Percentiles rank a stretch among this genome's conserved stretches.
phyloP scores from a whole-genome alignment of 73 alveolate species.

The Paramecium bursaria region DNA sequence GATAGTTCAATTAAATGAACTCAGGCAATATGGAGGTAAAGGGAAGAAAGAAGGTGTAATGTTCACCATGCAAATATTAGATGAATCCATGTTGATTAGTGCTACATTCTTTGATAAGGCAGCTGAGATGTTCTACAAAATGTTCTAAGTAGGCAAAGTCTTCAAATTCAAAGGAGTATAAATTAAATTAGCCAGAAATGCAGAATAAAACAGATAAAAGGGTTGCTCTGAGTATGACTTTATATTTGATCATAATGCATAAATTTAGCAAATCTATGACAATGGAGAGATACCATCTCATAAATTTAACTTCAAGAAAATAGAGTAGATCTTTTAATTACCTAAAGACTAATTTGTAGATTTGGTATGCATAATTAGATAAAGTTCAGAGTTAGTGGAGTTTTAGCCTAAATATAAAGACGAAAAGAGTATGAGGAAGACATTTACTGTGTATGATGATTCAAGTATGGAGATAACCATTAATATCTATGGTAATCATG shows the following conservation, averaged over 20 bases:
- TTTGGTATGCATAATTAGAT: not conserved
- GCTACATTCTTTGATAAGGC: conserved; percentile 8
- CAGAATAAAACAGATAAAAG: not conserved
- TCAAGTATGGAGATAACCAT: not conserved
- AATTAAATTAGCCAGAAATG: conserved; percentile 24
- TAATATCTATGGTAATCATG: conserved; percentile 7
- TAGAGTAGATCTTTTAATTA: not conserved
- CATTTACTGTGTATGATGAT: conserved; percentile 34
- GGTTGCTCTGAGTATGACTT: conserved; percentile 8
- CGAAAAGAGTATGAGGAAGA: not conserved
- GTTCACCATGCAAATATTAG: conserved; percentile 2
- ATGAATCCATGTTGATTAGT: not conserved
- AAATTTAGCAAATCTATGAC: conserved; percentile 7
- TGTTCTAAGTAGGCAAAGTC: not conserved
- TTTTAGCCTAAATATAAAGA: conserved; percentile 4
- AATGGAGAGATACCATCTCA: not conserved
- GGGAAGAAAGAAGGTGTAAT: conserved; percentile 8
- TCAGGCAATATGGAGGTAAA: not conserved
- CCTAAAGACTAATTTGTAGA: not conserved
- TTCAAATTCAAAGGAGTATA: not conserved
- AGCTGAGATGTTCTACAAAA: conserved; percentile 18
- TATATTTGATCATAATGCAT: conserved; percentile 2
- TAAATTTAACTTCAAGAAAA: conserved; percentile 8
- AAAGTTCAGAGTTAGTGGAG: not conserved
- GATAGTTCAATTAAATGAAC: conserved; percentile 7